Evolutionary conservation across 306 rosid species (phyloP).

Genomic region (Fragaria ananassa): DNA sequence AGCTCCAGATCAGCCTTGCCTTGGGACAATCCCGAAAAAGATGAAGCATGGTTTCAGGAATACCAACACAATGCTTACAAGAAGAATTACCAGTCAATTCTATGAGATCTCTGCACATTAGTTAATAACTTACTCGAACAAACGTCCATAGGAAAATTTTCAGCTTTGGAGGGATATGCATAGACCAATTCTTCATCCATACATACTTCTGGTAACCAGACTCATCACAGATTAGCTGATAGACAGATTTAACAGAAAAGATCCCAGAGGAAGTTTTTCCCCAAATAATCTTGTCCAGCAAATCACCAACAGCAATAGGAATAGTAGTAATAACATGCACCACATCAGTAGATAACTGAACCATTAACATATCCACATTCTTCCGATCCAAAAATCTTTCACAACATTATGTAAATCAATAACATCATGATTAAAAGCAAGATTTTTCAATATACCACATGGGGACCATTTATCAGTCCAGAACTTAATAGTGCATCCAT

Average conservation of each 20-base stretch:
- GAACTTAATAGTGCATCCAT: no score
- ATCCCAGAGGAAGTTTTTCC: neutral
- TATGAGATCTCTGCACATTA: neutral
- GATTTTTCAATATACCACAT: no score
- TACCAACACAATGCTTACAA: no score
- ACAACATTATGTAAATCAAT: no score
- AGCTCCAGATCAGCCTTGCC: neutral
- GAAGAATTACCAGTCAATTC: neutral
- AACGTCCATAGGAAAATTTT: neutral
- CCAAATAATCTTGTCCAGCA: neutral
- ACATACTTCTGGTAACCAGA: neutral
- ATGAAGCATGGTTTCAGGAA: neutral
- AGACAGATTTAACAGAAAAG: neutral
- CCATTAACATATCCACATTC: accelerated
- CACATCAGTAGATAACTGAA: no score
- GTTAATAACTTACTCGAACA: neutral
- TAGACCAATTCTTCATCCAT: neutral
- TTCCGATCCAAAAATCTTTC: no score
- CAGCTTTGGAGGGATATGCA: neutral
- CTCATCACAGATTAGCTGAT: no score
- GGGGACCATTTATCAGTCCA: no score
- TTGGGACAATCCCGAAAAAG: neutral
- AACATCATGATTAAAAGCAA: no score
- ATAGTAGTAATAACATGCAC: no score
- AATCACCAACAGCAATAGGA: no score